Conservation (phyloP, 2,329 filamentous ascomycete genomes). For the Colletotrichum magnum region DNA sequence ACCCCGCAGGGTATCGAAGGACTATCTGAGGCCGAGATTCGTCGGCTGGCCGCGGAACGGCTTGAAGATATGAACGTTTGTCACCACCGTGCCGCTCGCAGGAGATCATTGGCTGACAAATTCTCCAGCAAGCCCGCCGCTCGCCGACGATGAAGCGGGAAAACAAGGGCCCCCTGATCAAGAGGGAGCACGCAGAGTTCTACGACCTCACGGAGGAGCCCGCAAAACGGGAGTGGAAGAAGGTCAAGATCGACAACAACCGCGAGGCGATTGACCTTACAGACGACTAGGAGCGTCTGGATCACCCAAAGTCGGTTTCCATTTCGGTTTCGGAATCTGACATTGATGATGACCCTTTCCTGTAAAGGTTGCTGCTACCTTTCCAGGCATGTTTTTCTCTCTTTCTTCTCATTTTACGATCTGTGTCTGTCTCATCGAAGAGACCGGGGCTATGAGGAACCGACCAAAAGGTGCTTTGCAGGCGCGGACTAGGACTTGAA, state of each 20-base stretch:
- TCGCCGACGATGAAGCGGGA: conserved; percentile 34
- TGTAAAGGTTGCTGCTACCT: not conserved
- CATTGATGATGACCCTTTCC: not conserved
- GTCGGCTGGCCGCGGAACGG: conserved; percentile 35
- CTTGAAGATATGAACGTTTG: conserved; percentile 31
- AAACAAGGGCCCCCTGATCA: conserved; percentile 20
- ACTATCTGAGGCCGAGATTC: conserved; percentile 35
- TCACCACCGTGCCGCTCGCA: not conserved
- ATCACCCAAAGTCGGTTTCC: too few relatives aligned
- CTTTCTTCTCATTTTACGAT: too few relatives aligned
- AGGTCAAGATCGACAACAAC: conserved; percentile 32
- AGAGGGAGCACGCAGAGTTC: conserved; percentile 36
- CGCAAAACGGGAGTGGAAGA: conserved; percentile 38
- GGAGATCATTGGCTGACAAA: not conserved
- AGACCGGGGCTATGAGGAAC: not conserved
- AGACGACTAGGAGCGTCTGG: conserved; percentile 31
- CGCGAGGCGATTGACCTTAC: conserved; percentile 40
- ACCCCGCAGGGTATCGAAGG: conserved; percentile 33
- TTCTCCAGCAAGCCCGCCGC: not conserved
- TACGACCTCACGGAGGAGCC: conserved; percentile 36
- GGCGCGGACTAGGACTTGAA: not conserved
- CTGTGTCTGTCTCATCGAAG: too few relatives aligned
- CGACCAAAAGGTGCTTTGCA: not conserved
- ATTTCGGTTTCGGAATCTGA: conserved; percentile 1
- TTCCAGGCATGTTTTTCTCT: not conserved